These are phyloP conservation scores for Persicaria maculosa DNA, from an alignment of 148 eudicot genomes.

Conservation along the genomic window DNA sequence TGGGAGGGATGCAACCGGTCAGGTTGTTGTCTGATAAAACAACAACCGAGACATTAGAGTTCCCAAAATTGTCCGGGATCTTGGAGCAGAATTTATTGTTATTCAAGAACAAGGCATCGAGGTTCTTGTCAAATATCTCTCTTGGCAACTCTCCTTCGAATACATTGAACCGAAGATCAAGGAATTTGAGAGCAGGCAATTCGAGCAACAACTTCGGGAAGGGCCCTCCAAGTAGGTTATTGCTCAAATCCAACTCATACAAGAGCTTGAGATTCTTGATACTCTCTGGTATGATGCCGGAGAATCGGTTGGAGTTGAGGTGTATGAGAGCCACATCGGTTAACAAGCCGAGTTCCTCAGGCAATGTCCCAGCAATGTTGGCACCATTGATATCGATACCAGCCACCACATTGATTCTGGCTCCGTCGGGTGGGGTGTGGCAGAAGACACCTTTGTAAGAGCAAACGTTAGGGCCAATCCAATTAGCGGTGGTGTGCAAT, in stretches of 20 bases:
- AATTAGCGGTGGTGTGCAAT: not conserved
- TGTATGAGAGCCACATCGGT: conserved; percentile 15
- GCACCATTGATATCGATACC: conserved; percentile 18
- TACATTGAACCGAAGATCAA: conserved; percentile 18
- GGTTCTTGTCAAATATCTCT: conserved; percentile 9
- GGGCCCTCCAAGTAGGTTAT: conserved; percentile 7
- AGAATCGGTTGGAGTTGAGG: conserved; percentile 19
- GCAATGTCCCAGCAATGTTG: conserved; percentile 16
- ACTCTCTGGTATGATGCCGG: conserved; percentile 11
- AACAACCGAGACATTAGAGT: conserved; percentile 54
- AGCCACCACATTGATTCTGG: conserved; percentile 11
- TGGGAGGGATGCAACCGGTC: conserved; percentile 49
- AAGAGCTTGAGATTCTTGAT: conserved; percentile 6
- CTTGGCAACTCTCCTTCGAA: conserved; percentile 17
- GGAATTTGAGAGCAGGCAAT: conserved; percentile 6
- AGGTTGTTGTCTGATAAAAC: conserved; percentile 58
- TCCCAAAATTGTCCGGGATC: conserved; percentile 45
- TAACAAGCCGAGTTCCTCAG: conserved; percentile 6
- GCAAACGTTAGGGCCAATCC: conserved; percentile 15
- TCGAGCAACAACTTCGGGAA: conserved; percentile 5
- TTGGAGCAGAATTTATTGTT: conserved; percentile 37
- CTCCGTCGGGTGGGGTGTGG: not conserved
- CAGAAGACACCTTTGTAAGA: conserved; percentile 18
- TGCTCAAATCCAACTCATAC: conserved; percentile 19
- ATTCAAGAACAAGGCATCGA: conserved; percentile 31